Conservation (phyloP, 352 stramenopile species). For the Phytophthora fragariae region DNA sequence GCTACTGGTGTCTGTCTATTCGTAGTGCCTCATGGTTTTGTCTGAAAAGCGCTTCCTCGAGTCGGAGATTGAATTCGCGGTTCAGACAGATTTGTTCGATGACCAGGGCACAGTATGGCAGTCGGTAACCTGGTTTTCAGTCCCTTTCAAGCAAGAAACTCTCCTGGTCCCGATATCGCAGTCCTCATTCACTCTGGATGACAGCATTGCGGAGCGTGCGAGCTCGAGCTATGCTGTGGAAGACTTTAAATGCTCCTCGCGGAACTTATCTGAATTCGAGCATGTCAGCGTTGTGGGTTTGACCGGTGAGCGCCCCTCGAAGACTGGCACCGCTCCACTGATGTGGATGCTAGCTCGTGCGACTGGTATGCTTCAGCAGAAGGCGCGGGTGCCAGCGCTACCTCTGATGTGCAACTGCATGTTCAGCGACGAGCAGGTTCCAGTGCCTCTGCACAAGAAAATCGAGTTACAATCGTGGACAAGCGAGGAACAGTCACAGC, state of each 20-base stretch:
- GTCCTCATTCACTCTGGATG: slow-evolving; percentile 51
- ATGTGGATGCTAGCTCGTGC: slow-evolving; percentile 70
- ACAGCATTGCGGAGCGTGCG: slow-evolving; percentile 31
- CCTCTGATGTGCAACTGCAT: slow-evolving; percentile 66
- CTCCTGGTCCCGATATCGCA: slow-evolving; percentile 59
- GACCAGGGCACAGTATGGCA: slow-evolving; percentile 80
- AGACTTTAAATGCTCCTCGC: slow-evolving; percentile 52
- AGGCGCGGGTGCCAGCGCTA: slow-evolving; percentile 56
- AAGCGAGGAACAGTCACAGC: slow-evolving; percentile 24
- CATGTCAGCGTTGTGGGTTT: slow-evolving; percentile 61
- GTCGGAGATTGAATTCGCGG: slow-evolving; percentile 72
- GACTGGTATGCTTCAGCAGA: slow-evolving; percentile 49
- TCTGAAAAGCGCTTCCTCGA: slow-evolving; percentile 79
- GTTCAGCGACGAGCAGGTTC: slow-evolving; percentile 44
- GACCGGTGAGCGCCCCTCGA: slow-evolving; percentile 30
- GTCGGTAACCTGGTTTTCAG: slow-evolving; percentile 66
- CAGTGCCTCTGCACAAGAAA: slow-evolving; percentile 44
- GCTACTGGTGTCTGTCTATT: not conserved
- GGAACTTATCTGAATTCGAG: slow-evolving; percentile 63
- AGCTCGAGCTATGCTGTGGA: slow-evolving; percentile 25
- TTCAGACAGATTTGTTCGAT: slow-evolving; percentile 83
- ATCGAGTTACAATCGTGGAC: slow-evolving; percentile 43
- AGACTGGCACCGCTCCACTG: slow-evolving; percentile 43
- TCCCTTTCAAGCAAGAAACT: slow-evolving; percentile 71
- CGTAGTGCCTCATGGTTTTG: slow-evolving; percentile 79